These are phyloP conservation scores for Flaveria brownii DNA, from an alignment of 129 eudicot genomes.

Conservation along the genomic window DNA sequence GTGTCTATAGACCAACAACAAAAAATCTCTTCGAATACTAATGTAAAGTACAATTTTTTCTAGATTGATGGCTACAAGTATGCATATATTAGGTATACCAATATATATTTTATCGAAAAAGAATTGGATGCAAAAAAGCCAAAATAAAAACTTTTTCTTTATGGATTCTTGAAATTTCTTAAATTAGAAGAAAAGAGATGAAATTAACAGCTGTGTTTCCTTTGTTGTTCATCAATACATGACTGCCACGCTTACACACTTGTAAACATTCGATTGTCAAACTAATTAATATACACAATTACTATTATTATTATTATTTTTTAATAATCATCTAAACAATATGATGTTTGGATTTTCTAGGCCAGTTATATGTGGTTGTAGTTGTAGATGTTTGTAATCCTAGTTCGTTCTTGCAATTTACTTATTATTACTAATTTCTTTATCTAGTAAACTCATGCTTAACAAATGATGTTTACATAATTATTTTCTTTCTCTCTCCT, in stretches of 20 bases:
- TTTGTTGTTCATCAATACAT: conserved; percentile 32
- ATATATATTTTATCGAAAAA: conserved; percentile 14
- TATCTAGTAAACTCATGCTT: too few species aligned
- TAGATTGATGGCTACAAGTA: conserved; percentile 31
- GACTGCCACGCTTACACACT: conserved; percentile 35
- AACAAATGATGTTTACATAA: too few species aligned
- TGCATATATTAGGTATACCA: not conserved
- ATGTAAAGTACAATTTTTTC: conserved; percentile 18
- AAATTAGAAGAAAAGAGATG: conserved; percentile 38
- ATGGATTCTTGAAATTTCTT: conserved; percentile 44
- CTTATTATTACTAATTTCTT: not conserved
- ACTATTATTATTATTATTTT: not conserved
- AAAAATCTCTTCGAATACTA: conserved; percentile 15
- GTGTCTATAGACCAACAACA: conserved; percentile 12
- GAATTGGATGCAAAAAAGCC: conserved; percentile 18
- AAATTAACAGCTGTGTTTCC: conserved; percentile 42
- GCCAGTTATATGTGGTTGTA: not conserved
- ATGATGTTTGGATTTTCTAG: not conserved
- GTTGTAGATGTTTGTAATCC: not conserved
- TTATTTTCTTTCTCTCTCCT: too few species aligned
- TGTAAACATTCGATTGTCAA: conserved; percentile 7
- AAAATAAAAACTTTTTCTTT: conserved; percentile 31
- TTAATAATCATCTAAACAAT: not conserved
- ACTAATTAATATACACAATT: not conserved
- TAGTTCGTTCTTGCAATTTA: not conserved